Percentiles rank a stretch among this genome's conserved stretches.
These are phyloP conservation scores for Cercospora nicotianae DNA, from an alignment of 2,329 filamentous ascomycete species.

Conservation along the genomic window DNA sequence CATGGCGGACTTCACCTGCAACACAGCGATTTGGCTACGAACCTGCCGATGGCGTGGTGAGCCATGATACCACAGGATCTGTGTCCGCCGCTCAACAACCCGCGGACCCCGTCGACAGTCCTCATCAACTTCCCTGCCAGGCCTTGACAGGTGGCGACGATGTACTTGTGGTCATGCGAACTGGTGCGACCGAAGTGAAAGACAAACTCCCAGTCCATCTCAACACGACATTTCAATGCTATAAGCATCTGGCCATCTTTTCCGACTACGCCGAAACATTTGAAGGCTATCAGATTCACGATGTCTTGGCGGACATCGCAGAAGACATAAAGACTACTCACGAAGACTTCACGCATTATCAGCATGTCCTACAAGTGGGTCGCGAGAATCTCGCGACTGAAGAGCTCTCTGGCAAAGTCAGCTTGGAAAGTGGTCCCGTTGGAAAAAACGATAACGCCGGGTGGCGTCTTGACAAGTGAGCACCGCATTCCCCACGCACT, in stretches of 20 bases:
- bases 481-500: not conserved
- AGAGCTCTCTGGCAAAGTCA: conserved; percentile 31
- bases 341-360: conserved; percentile 42
- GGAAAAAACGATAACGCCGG: conserved; percentile 37
- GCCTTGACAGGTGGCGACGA: conserved; percentile 45
- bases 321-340: conserved; percentile 35
- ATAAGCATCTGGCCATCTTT: conserved; percentile 58
- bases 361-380: conserved; percentile 37
- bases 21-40: not conserved
- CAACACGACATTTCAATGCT: conserved; percentile 56
- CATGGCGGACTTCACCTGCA: conserved; percentile 1
- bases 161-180: conserved; percentile 59
- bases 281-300: conserved; percentile 42
- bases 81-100: not conserved
- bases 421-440: conserved; percentile 24
- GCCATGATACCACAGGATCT: not conserved
- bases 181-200: conserved; percentile 58
- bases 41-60: not conserved
- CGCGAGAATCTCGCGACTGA: conserved; percentile 35
- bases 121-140: conserved; percentile 24
- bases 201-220: conserved; percentile 58
- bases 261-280: conserved; percentile 59
- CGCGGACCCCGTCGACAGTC: not conserved
- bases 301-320: conserved; percentile 40
- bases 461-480: conserved; percentile 43